Evolutionary conservation across 2,329 filamentous ascomycete genomes (phyloP).

Genomic region (Colletotrichum sp.): DNA sequence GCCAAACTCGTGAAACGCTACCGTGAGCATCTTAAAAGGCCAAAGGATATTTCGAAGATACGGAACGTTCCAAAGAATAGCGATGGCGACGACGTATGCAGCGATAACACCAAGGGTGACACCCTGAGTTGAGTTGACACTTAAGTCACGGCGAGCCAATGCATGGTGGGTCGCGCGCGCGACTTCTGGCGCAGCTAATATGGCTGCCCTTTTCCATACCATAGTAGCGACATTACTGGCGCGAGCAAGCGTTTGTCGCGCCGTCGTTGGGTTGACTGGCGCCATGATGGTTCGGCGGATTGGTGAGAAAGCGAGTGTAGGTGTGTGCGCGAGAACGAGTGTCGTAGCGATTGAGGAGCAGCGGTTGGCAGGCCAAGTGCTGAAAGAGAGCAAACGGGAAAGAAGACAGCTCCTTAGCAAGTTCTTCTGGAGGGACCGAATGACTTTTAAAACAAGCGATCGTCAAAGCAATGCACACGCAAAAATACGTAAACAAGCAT

Average conservation of each 20-base stretch:
- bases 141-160: conserved; percentile 57
- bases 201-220: conserved; percentile 3
- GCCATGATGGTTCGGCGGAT: not conserved
- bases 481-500: conserved; percentile 15
- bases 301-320: not conserved
- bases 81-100: conserved; percentile 73
- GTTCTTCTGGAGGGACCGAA: not conserved
- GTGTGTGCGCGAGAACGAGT: not conserved
- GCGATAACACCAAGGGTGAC: conserved; percentile 75
- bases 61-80: conserved; percentile 79
- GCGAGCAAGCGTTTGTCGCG: conserved; percentile 9
- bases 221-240: not conserved
- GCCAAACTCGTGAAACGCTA: conserved; percentile 82
- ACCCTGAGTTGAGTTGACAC: conserved; percentile 70
- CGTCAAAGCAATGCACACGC: not conserved
- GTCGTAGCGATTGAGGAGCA: not conserved
- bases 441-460: not conserved
- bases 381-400: not conserved
- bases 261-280: conserved; percentile 10
- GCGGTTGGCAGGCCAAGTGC: not conserved
- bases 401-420: not conserved
- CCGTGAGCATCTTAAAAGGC: conserved; percentile 88
- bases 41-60: conserved; percentile 77
- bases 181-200: not conserved
- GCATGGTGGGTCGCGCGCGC: conserved; percentile 12